phyloP scores from a whole-genome alignment of 2,329 filamentous ascomycete species.

The Xylaria sp. region DNA sequence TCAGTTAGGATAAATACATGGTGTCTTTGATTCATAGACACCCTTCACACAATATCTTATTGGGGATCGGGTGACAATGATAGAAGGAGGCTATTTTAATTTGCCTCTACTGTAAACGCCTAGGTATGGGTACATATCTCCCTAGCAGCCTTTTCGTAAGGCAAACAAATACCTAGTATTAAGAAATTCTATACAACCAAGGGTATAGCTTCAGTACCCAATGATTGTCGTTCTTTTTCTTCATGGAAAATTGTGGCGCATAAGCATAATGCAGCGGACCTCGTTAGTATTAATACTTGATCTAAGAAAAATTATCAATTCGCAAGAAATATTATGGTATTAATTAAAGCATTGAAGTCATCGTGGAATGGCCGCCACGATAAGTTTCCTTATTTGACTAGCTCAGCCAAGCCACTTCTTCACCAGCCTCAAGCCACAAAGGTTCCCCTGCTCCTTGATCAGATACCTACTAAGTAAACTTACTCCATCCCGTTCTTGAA shows the following conservation, averaged over 20 bases:
- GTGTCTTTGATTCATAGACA: neutral
- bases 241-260: no score
- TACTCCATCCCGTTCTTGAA: constrained; percentile 23
- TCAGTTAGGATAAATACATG: neutral
- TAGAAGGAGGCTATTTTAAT: neutral
- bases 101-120: no score
- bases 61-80: neutral
- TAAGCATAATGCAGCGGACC: no score
- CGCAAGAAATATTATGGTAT: neutral
- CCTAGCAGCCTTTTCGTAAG: neutral
- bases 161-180: neutral
- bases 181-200: neutral
- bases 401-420: constrained; percentile 15
- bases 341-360: neutral
- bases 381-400: constrained; percentile 10
- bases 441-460: constrained; percentile 7
- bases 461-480: constrained; percentile 9
- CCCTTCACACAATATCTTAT: neutral
- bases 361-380: neutral
- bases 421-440: constrained; percentile 26
- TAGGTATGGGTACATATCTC: neutral
- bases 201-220: neutral
- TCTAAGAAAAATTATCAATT: neutral
- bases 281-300: neutral
- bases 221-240: no score